A percentile compares a stretch with the other conserved stretches of the same genome.
These are phyloP conservation scores for Gleditsia sinensis DNA, from an alignment of 306 rosid species.

Conservation along the genomic window DNA sequence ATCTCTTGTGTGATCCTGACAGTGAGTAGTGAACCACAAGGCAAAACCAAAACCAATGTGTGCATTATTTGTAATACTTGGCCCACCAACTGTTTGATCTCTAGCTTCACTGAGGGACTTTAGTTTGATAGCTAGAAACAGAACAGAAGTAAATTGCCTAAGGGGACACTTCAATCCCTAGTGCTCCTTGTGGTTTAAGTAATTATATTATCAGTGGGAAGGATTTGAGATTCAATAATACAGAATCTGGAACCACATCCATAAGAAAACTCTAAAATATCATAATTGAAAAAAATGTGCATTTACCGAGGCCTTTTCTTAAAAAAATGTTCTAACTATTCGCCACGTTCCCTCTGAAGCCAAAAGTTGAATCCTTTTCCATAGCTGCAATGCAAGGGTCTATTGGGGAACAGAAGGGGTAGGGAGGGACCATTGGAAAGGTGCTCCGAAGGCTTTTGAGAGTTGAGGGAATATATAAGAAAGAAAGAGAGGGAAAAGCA, in stretches of 20 bases:
- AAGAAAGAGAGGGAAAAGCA: conserved; percentile 23
- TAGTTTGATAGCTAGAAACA: neutral
- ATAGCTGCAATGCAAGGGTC: conserved; percentile 31
- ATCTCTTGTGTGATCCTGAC: no score
- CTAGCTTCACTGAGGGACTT: neutral
- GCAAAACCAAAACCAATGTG: no score
- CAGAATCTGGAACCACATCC: conserved; percentile 21
- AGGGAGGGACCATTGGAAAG: conserved; percentile 36
- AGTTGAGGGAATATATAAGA: conserved; percentile 19
- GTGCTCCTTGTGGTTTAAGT: conserved; percentile 19
- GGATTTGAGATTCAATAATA: neutral
- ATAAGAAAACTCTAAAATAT: neutral
- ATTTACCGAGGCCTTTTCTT: neutral
- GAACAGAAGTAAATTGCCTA: neutral
- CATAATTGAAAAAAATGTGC: neutral
- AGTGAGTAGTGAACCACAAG: neutral
- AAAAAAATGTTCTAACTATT: neutral
- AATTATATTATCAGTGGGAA: no score
- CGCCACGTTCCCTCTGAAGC: conserved; percentile 17
- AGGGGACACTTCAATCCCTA: neutral
- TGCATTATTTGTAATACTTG: neutral
- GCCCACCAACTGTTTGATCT: neutral
- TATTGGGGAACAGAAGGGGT: neutral
- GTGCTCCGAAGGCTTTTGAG: neutral
- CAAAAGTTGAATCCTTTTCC: conserved; percentile 31